A percentile compares a stretch with the other conserved stretches of the same genome.
Evolutionary conservation across 2,329 filamentous ascomycete genomes (phyloP).

Genomic region (Raffaelea arxii): DNA sequence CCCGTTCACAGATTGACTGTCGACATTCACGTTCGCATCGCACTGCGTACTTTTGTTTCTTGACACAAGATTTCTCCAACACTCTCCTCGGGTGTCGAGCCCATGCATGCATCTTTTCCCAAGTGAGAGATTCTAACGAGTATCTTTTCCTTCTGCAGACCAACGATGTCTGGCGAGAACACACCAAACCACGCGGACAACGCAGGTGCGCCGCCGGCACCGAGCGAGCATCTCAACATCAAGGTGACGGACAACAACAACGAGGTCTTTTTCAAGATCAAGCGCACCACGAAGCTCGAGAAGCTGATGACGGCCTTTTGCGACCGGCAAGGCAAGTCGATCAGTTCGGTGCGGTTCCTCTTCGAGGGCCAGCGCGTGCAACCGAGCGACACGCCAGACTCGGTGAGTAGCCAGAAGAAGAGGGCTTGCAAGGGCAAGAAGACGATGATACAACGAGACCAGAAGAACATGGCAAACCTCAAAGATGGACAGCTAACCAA

Average conservation of each 20-base stretch:
- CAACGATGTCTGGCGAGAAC: conserved; percentile 37
- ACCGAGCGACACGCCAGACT: conserved; percentile 79
- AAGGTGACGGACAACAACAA: conserved; percentile 99
- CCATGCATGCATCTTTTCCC: too few relatives aligned
- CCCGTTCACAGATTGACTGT: too few relatives aligned
- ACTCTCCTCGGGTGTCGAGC: too few relatives aligned
- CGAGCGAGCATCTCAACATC: conserved; percentile 83
- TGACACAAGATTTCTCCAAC: too few relatives aligned
- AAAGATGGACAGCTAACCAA: background rate
- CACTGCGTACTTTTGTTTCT: too few relatives aligned
- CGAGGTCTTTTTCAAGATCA: conserved; percentile 99
- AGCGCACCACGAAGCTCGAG: conserved; percentile 88
- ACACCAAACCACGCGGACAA: conserved; percentile 7
- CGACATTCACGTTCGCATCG: too few relatives aligned
- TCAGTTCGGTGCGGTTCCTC: conserved; percentile 78
- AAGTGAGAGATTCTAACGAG: too few relatives aligned
- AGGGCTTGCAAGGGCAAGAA: background rate
- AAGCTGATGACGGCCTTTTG: conserved; percentile 99
- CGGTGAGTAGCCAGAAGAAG: conserved; percentile 46
- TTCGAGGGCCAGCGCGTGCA: conserved; percentile 95
- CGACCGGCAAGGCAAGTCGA: conserved; percentile 84
- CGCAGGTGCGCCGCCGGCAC: conserved; percentile 25
- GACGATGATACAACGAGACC: background rate
- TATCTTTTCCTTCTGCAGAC: too few relatives aligned
- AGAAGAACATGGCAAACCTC: background rate